Conservation (phyloP, 192 early-diverging fungal genomes). For the Coemansia asiatica region DNA sequence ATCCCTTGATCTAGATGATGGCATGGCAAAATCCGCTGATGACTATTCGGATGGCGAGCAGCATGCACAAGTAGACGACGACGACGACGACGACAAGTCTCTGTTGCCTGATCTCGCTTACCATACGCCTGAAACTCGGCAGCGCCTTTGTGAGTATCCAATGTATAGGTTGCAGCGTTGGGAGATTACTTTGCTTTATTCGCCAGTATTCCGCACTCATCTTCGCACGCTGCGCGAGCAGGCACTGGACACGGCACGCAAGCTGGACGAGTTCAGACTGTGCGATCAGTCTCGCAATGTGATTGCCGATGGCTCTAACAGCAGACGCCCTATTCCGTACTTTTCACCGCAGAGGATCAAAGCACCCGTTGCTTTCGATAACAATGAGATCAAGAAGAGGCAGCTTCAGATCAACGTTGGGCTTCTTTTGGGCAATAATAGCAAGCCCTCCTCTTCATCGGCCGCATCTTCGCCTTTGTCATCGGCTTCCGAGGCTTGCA, state of each 20-base stretch:
- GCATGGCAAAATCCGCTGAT: background rate
- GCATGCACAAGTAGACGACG: background rate
- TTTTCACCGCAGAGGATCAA: constrained; percentile 46
- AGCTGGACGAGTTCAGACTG: constrained; percentile 37
- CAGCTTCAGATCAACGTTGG: constrained; percentile 52
- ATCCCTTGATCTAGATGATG: background rate
- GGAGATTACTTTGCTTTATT: constrained; percentile 50
- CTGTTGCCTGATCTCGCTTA: constrained; percentile 43
- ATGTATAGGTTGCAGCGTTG: constrained; percentile 51
- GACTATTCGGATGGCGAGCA: constrained; percentile 26
- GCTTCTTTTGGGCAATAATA: constrained; percentile 32
- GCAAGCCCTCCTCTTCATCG: constrained; percentile 8
- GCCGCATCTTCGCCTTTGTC: background rate
- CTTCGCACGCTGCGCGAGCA: constrained; percentile 38
- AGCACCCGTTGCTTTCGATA: constrained; percentile 37
- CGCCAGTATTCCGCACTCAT: constrained; percentile 40
- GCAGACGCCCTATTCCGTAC: constrained; percentile 44
- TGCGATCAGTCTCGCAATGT: constrained; percentile 30
- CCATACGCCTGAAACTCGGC: constrained; percentile 44
- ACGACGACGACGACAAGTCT: background rate
- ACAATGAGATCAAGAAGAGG: constrained; percentile 46
- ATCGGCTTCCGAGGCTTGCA: background rate
- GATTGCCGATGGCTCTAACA: constrained; percentile 6
- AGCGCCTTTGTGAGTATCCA: constrained; percentile 39
- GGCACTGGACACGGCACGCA: constrained; percentile 27